Percentiles rank a stretch among this genome's conserved stretches.
These are phyloP conservation scores for Fusarium nodosum DNA, from an alignment of 2,329 filamentous ascomycete genomes.

Conservation along the genomic window DNA sequence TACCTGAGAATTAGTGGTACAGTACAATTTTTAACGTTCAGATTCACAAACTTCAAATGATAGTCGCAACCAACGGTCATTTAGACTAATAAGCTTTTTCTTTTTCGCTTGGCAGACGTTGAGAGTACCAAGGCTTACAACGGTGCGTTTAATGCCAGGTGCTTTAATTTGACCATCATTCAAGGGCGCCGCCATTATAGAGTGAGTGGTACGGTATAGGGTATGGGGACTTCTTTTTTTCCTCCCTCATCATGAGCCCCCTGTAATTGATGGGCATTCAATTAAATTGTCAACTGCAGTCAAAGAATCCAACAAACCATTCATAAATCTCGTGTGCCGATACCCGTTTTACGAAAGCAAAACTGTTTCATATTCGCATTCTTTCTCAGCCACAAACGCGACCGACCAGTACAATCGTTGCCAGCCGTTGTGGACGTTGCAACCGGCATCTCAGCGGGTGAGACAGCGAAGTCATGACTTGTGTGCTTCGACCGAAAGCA, in stretches of 20 bases:
- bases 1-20: no score
- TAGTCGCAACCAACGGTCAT: not conserved
- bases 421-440: not conserved
- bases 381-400: not conserved
- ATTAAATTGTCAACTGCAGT: not conserved
- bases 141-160: not conserved
- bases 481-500: not conserved
- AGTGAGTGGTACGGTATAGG: not conserved
- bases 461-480: slow-evolving; percentile 9
- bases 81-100: not conserved
- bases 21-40: no score
- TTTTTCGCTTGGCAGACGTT: not conserved
- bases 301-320: not conserved
- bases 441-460: not conserved
- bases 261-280: not conserved
- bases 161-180: not conserved
- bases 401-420: not conserved
- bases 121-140: not conserved
- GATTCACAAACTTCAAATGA: not conserved
- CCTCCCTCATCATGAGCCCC: not conserved
- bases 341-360: not conserved
- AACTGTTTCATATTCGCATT: not conserved
- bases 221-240: not conserved
- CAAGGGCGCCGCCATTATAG: not conserved
- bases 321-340: not conserved